Evolutionary conservation across 495 filamentous ascomycete genomes (phyloP), one percentile per base, ranked within the genome.

Genomic region (Melanomma pulvis-pyrius): DNA sequence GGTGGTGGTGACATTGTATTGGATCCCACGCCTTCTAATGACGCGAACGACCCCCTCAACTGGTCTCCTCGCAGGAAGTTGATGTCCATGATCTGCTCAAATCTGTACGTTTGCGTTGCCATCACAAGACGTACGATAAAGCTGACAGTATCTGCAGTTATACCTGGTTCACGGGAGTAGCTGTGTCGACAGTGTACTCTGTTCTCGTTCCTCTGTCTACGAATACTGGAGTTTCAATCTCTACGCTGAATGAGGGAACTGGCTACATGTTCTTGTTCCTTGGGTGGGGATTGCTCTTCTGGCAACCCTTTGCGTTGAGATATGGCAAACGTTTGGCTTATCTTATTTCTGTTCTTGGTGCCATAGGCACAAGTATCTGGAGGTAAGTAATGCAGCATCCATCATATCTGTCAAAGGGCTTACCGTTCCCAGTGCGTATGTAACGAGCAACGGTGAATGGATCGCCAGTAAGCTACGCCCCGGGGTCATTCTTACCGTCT

Each of bases 291-390:
- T 79, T 86, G 56, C 71, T 90, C 2, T 84, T 89, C 71, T 90
- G 87, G 87, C 87, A 90, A 73, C 86, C 87, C 0, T 81, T 88
- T 53, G 84, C 87, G 0, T 73, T 88, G 63, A 82, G 86, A 63
- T 89, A 84, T 78, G 87, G 87, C 30, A 88, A 88, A 74, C 79
- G 87, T 17, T 76, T 83, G 50, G 83, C 84, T 1, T 89, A 86
- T 74, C 71, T 90, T 9, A 34, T 85, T 48, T 86, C 83, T 7
- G 76, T 86, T 61, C 73, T 82, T 15, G 86, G 82, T 15, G 79
- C 80, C 29, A 65, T 83, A 13, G 44, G 44, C 6, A 47, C 21
- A n/a, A 47, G 44, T 47, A 47, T 47, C 15, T 47, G 44, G 44
- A 47, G 44, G 44, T 47, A n/a, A 47, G 44, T 15, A 34, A 34